These are phyloP conservation scores for Hymenotorrendiella dingleyae DNA, from an alignment of 2,329 filamentous ascomycete species.

Conservation along the genomic window DNA sequence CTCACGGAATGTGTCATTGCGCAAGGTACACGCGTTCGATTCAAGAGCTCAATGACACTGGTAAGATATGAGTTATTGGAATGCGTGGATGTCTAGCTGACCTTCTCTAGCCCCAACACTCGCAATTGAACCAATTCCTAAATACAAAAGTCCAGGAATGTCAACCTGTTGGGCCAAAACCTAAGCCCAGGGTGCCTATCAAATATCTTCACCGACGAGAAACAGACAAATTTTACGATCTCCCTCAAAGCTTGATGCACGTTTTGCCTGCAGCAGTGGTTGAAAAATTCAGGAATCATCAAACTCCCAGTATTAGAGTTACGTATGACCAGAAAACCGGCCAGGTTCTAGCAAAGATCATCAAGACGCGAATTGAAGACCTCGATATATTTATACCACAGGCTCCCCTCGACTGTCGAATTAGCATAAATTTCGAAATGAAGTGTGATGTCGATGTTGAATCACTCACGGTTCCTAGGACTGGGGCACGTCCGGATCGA, in stretches of 20 bases:
- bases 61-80: conserved; percentile 43
- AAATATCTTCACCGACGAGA: conserved; percentile 79
- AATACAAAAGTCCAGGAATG: conserved; percentile 62
- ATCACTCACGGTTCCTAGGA: conserved; percentile 38
- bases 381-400: conserved; percentile 79
- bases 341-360: conserved; percentile 71
- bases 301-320: conserved; percentile 61
- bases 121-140: conserved; percentile 75
- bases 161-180: conserved; percentile 43
- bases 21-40: conserved; percentile 56
- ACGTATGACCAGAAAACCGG: conserved; percentile 70
- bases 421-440: conserved; percentile 94
- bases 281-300: conserved; percentile 51
- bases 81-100: conserved; percentile 10
- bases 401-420: conserved; percentile 78
- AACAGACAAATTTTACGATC: conserved; percentile 75
- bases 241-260: conserved; percentile 53
- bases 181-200: conserved; percentile 52
- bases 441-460: conserved; percentile 66
- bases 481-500: conserved; percentile 48
- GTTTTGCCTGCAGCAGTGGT: conserved; percentile 60
- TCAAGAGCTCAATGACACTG: conserved; percentile 86
- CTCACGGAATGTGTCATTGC: conserved; percentile 65
- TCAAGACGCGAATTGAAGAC: conserved; percentile 85
- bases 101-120: conserved; percentile 63